phyloP scores from a whole-genome alignment of 805 yeast species.

The Wickerhamiella nectarea region DNA sequence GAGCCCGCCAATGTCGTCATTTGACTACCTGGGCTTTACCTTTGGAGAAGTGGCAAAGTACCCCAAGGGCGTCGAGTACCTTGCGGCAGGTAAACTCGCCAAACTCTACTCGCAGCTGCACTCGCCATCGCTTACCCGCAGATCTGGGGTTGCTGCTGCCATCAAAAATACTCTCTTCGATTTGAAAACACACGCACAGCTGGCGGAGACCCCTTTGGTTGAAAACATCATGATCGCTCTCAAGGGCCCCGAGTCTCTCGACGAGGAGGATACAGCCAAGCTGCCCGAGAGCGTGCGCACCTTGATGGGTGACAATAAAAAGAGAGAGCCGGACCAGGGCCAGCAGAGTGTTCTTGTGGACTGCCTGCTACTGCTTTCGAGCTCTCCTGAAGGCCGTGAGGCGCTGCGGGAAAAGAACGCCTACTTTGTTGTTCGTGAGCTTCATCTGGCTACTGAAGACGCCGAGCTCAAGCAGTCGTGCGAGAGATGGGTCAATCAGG shows the following conservation, averaged over 20 bases:
- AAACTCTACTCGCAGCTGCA: conserved; percentile 74
- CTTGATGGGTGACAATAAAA: conserved; percentile 57
- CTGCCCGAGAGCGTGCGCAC: conserved; percentile 76
- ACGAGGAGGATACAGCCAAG: conserved; percentile 73
- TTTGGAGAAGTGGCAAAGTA: conserved; percentile 84
- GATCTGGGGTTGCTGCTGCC: conserved; percentile 88
- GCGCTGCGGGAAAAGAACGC: conserved; percentile 66
- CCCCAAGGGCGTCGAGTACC: conserved; percentile 44
- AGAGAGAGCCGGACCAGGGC: conserved; percentile 56
- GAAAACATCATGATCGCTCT: conserved; percentile 75
- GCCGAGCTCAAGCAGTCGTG: conserved; percentile 50
- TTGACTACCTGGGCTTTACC: conserved; percentile 72
- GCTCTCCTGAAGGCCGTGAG: conserved; percentile 63
- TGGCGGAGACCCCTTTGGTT: conserved; percentile 56
- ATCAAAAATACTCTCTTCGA: conserved; percentile 84
- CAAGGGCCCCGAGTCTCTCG: conserved; percentile 56
- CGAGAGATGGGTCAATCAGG: conserved; percentile 75
- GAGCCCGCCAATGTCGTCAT: conserved; percentile 69
- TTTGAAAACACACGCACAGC: conserved; percentile 45
- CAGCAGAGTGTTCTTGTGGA: conserved; percentile 63
- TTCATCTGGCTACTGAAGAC: conserved; percentile 42
- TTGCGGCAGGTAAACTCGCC: conserved; percentile 66
- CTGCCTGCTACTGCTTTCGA: conserved; percentile 61
- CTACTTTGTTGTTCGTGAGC: conserved; percentile 74
- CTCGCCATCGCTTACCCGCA: conserved; percentile 57